phyloP scores from a whole-genome alignment of 345 rosid species.

The Citrus medica region DNA sequence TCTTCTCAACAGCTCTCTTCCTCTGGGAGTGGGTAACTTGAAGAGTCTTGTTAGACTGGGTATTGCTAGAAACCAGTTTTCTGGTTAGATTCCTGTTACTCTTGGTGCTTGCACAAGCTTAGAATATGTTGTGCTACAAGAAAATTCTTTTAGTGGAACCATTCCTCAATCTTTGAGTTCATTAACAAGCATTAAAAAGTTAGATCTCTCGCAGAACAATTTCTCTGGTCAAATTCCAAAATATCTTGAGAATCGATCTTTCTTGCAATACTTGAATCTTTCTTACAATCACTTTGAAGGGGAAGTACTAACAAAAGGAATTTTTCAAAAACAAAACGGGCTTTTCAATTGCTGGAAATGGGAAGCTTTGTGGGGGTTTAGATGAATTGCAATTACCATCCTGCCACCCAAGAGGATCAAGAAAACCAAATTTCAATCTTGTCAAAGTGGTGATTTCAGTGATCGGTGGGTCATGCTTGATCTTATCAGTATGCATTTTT shows the following conservation, averaged over 20 bases:
- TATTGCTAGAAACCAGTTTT: background rate
- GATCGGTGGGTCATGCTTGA: background rate
- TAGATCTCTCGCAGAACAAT: conserved; percentile 15
- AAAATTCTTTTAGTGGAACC: conserved; percentile 4
- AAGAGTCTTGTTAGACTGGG: background rate
- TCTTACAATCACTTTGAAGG: too few relatives aligned
- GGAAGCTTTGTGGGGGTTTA: too few relatives aligned
- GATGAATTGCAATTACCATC: background rate
- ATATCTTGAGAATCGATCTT: conserved; percentile 2
- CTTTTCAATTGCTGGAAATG: too few relatives aligned
- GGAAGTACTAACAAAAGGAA: too few relatives aligned
- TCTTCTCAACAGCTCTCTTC: conserved; percentile 3
- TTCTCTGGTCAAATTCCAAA: conserved; percentile 6
- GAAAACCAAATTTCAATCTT: background rate
- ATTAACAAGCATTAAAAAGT: background rate
- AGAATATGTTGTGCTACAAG: background rate
- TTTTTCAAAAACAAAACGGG: too few relatives aligned
- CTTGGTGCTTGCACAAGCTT: conserved; percentile 11
- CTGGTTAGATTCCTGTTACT: conserved; percentile 1
- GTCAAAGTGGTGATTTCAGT: background rate
- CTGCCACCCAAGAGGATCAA: background rate
- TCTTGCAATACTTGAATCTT: background rate
- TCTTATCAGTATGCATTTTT: background rate
- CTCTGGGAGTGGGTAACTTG: conserved; percentile 3
- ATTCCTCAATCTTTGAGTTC: conserved; percentile 13